Conservation (phyloP, 352 stramenopile genomes). For the Phytophthora pinifolia region DNA sequence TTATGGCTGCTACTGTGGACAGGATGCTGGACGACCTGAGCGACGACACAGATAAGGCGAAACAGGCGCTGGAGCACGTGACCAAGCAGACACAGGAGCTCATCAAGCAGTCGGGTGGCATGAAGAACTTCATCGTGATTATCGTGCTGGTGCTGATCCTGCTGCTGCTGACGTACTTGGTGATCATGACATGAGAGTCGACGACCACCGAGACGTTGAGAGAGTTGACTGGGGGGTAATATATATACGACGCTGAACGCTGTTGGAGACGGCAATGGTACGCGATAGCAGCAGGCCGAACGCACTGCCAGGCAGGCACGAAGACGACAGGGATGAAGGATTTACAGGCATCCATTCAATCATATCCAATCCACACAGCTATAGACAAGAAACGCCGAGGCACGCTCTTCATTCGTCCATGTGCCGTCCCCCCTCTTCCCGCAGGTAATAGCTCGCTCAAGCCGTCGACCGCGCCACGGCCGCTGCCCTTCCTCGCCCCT, state of each 20-base stretch:
- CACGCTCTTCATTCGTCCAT: slow-evolving; percentile 27
- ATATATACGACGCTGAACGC: slow-evolving; percentile 28
- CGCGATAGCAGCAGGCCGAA: slow-evolving; percentile 1
- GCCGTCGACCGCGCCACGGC: slow-evolving; percentile 8
- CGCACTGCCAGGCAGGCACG: slow-evolving; percentile 14
- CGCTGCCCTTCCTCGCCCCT: not conserved
- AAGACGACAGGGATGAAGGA: slow-evolving; percentile 31
- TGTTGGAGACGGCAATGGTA: slow-evolving; percentile 1
- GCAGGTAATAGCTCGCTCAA: slow-evolving; percentile 10
- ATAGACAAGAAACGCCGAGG: slow-evolving; percentile 34
- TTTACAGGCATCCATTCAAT: slow-evolving; percentile 46
- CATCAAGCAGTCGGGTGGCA: slow-evolving; percentile 81
- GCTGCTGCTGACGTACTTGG: slow-evolving; percentile 84
- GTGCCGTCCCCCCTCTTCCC: slow-evolving; percentile 21
- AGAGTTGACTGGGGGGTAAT: slow-evolving; percentile 20
- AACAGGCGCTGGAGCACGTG: slow-evolving; percentile 66
- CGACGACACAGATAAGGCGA: slow-evolving; percentile 82
- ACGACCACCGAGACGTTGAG: not conserved
- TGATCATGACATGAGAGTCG: slow-evolving; percentile 82
- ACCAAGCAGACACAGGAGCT: slow-evolving; percentile 88
- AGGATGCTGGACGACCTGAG: slow-evolving; percentile 87
- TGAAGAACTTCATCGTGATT: slow-evolving; percentile 89
- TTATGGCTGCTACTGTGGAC: slow-evolving; percentile 8
- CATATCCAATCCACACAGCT: slow-evolving; percentile 40
- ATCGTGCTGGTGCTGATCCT: slow-evolving; percentile 84